Evolutionary conservation across 2,329 filamentous ascomycete species (phyloP), one percentile per base, ranked within the genome.

Genomic region (Cladosporium sp.): DNA sequence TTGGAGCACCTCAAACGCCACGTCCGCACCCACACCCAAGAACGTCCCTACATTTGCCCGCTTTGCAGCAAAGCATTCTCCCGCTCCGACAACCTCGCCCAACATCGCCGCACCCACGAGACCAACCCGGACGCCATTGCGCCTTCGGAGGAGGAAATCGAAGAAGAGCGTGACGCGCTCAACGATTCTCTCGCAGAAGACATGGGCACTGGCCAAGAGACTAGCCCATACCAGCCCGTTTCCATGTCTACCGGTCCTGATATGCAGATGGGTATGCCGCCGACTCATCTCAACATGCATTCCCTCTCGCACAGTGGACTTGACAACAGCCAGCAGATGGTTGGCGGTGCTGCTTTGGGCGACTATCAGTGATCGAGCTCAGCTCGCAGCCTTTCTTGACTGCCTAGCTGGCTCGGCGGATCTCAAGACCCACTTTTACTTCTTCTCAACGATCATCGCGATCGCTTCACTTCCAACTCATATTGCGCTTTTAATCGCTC

Each of bases 21-120:
- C 76, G 93, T 98, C 71, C 88, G 93, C 74, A 98, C 93, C 65
- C 93, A 98, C 78, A 98, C 93, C 50, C 93, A 98, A 78, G 93
- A 98, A 78, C 88, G 92, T 74, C 93, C 93, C 62, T 98, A 98
- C 73, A 85, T 94, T 67, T 98, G 93, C 81, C 87, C 88, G 61
- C 85, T 95, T 71, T 98, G 93, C 82, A 95, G 88, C 79, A 97
- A 97, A 78, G 92, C 92, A 59, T 98, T 98, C 72, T 97, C 93
- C 53, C 81, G 93, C 73, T 97, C 92, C 65, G 93, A 98, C 76
- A 98, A 98, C 71, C 86, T 98, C 72, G 93, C 93, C 70, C 93
- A 98, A 87, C 84, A 87, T 71, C 79, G 78, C 67, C 79, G 78
- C 63, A 96, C 90, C 61, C 92, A 97, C 72, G 94, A 95, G 76